phyloP scores from a whole-genome alignment of 1,284 basidiomycete species.

The Apiotrichum sp. region DNA sequence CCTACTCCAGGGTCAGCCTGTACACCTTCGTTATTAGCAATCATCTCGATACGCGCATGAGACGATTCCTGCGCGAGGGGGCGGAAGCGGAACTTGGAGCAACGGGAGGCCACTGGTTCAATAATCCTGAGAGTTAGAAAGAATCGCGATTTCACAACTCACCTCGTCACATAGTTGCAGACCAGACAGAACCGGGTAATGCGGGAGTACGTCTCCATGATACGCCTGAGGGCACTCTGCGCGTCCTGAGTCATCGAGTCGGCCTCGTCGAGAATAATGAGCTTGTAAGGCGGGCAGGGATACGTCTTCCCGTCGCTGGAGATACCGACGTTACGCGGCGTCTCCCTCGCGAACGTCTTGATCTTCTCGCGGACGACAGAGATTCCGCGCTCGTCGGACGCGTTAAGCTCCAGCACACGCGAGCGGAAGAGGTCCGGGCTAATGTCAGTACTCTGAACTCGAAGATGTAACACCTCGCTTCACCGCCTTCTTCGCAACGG shows the following conservation, averaged over 20 bases:
- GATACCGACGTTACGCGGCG: slow-evolving; percentile 65
- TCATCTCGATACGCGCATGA: slow-evolving; percentile 67
- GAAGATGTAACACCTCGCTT: neutral
- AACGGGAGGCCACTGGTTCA: slow-evolving; percentile 95
- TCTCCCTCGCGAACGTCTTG: slow-evolving; percentile 96
- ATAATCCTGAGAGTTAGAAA: slow-evolving; percentile 68
- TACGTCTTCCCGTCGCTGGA: slow-evolving; percentile 74
- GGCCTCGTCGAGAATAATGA: slow-evolving; percentile 97
- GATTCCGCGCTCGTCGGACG: slow-evolving; percentile 97
- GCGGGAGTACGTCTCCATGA: slow-evolving; percentile 96
- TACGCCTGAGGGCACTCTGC: slow-evolving; percentile 87
- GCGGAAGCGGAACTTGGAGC: slow-evolving; percentile 98
- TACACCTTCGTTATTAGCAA: slow-evolving; percentile 59
- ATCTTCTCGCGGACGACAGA: slow-evolving; percentile 95
- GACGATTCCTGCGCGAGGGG: slow-evolving; percentile 77
- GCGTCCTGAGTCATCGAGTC: slow-evolving; percentile 99
- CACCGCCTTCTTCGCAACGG: too few species aligned
- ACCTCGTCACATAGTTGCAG: slow-evolving; percentile 99
- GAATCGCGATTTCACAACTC: slow-evolving; percentile 20
- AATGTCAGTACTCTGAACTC: slow-evolving; percentile 1
- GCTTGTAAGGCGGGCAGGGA: slow-evolving; percentile 97
- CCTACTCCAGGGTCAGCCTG: slow-evolving; percentile 48
- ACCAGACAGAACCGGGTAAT: slow-evolving; percentile 98
- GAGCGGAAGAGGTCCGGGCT: slow-evolving; percentile 92
- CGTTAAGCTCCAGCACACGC: slow-evolving; percentile 95